Evolutionary conservation across 495 filamentous ascomycete genomes (phyloP), one percentile per base, ranked within the genome.

Genomic region (Neurospora africana): DNA sequence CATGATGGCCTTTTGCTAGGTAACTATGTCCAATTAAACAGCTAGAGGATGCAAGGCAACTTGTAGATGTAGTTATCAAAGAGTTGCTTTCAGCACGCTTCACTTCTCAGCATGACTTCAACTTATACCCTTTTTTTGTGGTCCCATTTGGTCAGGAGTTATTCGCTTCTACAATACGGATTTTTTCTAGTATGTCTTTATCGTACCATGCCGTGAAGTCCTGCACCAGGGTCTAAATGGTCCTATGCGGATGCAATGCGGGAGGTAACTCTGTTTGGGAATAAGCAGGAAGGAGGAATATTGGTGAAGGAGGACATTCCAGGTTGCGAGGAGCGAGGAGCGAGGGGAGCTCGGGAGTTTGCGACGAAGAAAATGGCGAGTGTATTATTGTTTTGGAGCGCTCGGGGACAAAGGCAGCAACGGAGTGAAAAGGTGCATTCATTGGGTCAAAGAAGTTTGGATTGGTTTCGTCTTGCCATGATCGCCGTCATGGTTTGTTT

Each of bases 1-100:
- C 53, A 19, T 65, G 0, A 65, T 2, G 23, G 53, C 7, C 15
- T 65, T 41, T 2, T 70, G 36, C 23, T 38, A 85, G 84, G 82
- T 11, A 86, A 86, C 70, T 86, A 86, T 72, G 84, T 86, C 37
- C 75, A 76, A 69, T 36, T 82, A 68, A 81, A 78, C 72, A 69
- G 74, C 70, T 81, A 75, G 70, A 65, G 53, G 27, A 65, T 17
- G 7, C 30, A 30, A 9, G 27, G 27, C 53, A 65, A 65, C 23
- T 33, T 65, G 53, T 30, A 19, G 19, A 65, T 65, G 53, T 65
- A 65, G 53, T 10, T 65, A 33, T 9, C 15, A 30, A 27, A 9
- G 53, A 65, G 27, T 65, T 19, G 27, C 13, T 65, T 19, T 65
- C 27, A 17, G 53, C 23, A 65, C 53, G 15, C 30, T 65, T 65